phyloP scores from a whole-genome alignment of 2,329 filamentous ascomycete genomes.

The Chrysosphaeria jannelii region DNA sequence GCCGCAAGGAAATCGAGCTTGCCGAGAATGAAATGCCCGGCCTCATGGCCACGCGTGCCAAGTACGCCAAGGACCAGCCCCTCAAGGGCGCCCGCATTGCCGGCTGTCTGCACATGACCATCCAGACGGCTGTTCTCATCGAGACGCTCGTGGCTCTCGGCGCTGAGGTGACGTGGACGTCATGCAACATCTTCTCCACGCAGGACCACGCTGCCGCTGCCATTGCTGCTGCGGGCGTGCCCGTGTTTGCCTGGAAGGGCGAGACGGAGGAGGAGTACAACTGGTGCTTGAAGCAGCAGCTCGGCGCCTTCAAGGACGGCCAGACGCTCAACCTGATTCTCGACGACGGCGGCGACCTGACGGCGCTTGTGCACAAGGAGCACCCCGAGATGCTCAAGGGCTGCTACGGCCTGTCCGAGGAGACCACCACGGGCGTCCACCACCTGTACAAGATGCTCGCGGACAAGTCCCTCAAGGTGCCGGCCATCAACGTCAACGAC shows the following conservation, averaged over 20 bases:
- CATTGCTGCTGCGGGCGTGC: slow-evolving; percentile 77
- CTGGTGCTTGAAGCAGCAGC: slow-evolving; percentile 98
- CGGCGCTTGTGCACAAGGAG: slow-evolving; percentile 85
- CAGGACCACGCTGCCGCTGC: slow-evolving; percentile 95
- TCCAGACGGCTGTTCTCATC: slow-evolving; percentile 97
- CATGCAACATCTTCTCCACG: slow-evolving; percentile 99
- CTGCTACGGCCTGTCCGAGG: slow-evolving; percentile 96
- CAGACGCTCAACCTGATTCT: slow-evolving; percentile 96
- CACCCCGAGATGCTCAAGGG: slow-evolving; percentile 95
- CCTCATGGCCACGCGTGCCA: slow-evolving; percentile 78
- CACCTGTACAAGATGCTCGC: slow-evolving; percentile 97
- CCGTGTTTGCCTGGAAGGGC: slow-evolving; percentile 52
- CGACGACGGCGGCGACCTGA: slow-evolving; percentile 93
- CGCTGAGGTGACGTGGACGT: slow-evolving; percentile 96
- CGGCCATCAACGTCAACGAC: slow-evolving; percentile 98
- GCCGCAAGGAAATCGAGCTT: slow-evolving; percentile 95
- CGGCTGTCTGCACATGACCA: slow-evolving; percentile 98
- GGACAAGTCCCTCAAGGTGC: slow-evolving; percentile 64
- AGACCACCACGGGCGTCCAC: slow-evolving; percentile 99
- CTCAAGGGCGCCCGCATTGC: slow-evolving; percentile 85
- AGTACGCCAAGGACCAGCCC: slow-evolving; percentile 83
- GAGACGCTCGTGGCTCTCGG: slow-evolving; percentile 86
- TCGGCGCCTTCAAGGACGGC: slow-evolving; percentile 84
- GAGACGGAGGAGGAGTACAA: slow-evolving; percentile 99
- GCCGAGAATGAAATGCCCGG: slow-evolving; percentile 94